These are phyloP conservation scores for Ilex paraguariensis DNA, from an alignment of 305 asterid species.

Conservation along the genomic window DNA sequence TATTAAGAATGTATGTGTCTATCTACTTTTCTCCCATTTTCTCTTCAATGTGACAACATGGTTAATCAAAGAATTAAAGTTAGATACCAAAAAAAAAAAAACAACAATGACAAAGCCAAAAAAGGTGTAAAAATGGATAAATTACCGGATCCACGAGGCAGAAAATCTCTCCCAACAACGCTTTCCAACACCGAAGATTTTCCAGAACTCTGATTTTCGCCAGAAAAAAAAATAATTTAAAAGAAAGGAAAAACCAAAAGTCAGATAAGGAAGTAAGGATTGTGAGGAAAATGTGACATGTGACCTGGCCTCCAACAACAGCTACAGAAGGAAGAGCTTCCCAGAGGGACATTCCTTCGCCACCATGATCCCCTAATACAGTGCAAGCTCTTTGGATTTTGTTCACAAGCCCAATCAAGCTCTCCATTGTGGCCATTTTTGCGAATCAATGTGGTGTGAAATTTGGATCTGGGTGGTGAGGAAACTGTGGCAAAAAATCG, in stretches of 20 bases:
- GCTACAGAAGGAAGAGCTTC: slow-evolving; percentile 99
- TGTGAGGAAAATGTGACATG: not conserved
- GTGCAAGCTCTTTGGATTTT: slow-evolving; percentile 93
- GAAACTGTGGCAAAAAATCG: not conserved
- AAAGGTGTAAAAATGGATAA: not conserved
- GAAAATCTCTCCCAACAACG: slow-evolving; percentile 94
- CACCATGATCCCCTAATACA: slow-evolving; percentile 97
- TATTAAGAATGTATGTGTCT: no score
- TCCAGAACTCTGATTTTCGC: slow-evolving; percentile 70
- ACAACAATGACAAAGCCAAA: slow-evolving; percentile 7
- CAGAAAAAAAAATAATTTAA: slow-evolving; percentile 6
- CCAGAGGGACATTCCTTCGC: slow-evolving; percentile 96
- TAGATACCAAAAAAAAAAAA: slow-evolving; percentile 2
- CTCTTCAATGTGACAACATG: not conserved
- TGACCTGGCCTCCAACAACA: slow-evolving; percentile 98
- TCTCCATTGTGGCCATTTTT: slow-evolving; percentile 88
- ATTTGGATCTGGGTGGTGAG: not conserved
- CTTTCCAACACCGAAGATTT: slow-evolving; percentile 97
- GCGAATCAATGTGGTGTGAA: not conserved
- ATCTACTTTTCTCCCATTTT: not conserved
- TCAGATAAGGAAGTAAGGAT: not conserved
- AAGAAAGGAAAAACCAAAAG: not conserved
- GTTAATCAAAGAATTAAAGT: slow-evolving; percentile 2
- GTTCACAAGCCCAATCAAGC: slow-evolving; percentile 92
- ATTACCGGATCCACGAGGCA: slow-evolving; percentile 98